Percentiles rank a stretch among this genome's conserved stretches.
Evolutionary conservation across 441 rosid genomes (phyloP).

Genomic region (Daphne laureola): DNA sequence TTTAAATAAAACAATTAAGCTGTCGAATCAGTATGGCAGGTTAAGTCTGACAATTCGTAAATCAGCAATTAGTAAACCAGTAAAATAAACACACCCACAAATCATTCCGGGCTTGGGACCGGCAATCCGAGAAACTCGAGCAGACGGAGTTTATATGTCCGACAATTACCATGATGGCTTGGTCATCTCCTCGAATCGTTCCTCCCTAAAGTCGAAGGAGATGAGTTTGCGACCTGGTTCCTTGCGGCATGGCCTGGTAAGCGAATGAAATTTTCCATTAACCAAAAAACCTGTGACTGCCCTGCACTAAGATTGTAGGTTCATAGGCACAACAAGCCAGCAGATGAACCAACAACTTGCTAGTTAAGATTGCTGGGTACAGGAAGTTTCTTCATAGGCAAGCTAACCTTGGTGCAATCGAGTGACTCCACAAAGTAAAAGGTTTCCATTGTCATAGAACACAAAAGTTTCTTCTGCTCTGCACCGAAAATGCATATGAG

Average conservation of each 20-base stretch:
- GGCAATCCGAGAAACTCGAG: background rate
- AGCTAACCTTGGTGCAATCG: background rate
- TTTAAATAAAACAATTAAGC: no score
- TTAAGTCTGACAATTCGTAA: no score
- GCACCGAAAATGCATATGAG: slow-evolving; percentile 15
- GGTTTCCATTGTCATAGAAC: slow-evolving; percentile 14
- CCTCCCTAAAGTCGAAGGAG: slow-evolving; percentile 22
- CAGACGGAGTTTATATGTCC: no score
- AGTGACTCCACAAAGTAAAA: slow-evolving; percentile 9
- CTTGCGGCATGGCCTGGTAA: background rate
- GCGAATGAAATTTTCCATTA: slow-evolving; percentile 28
- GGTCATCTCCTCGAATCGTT: slow-evolving; percentile 19
- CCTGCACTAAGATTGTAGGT: background rate
- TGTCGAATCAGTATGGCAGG: no score
- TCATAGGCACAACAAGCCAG: slow-evolving; percentile 19
- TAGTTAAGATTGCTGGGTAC: slow-evolving; percentile 13
- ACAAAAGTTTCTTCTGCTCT: slow-evolving; percentile 16
- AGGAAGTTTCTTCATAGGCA: slow-evolving; percentile 6
- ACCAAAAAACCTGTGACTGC: slow-evolving; percentile 14
- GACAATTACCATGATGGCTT: no score
- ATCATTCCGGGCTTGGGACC: no score
- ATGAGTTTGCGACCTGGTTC: slow-evolving; percentile 1
- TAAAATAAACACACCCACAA: no score
- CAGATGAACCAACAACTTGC: slow-evolving; percentile 16
- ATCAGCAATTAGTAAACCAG: no score